A percentile compares a stretch with the other conserved stretches of the same genome.
These are phyloP conservation scores for Darksidea phi DNA, from an alignment of 495 filamentous ascomycete genomes.

Conservation along the genomic window DNA sequence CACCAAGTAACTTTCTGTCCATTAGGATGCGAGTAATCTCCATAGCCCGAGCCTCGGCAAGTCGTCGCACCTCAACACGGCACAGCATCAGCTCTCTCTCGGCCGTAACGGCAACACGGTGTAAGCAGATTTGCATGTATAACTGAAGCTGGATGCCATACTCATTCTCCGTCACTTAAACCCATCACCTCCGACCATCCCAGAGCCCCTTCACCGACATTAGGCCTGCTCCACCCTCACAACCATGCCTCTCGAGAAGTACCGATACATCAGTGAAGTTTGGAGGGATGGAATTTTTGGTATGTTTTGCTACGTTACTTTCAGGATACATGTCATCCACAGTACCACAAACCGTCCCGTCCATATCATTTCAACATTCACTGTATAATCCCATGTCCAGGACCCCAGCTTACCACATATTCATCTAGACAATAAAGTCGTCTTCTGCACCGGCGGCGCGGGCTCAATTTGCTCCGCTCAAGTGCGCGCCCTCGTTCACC, in stretches of 20 bases:
- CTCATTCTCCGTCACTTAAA: neutral
- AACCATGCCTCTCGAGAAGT: slow-evolving; percentile 65
- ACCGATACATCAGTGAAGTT: slow-evolving; percentile 72
- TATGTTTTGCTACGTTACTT: slow-evolving; percentile 43
- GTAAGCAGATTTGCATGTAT: no score
- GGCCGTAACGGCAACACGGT: no score
- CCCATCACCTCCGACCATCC: neutral
- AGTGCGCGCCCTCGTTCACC: slow-evolving; percentile 82
- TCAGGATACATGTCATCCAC: neutral
- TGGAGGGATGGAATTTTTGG: slow-evolving; percentile 87
- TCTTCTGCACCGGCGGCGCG: slow-evolving; percentile 93
- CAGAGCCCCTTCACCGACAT: neutral
- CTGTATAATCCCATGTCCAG: neutral
- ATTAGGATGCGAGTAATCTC: no score
- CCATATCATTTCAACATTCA: neutral
- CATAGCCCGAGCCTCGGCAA: no score
- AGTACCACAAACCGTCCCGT: neutral
- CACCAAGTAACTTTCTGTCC: no score
- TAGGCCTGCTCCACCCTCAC: neutral
- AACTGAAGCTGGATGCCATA: neutral
- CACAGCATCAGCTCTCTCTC: no score
- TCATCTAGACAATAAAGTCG: slow-evolving; percentile 68
- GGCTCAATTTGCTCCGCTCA: slow-evolving; percentile 93
- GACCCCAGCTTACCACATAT: slow-evolving; percentile 3
- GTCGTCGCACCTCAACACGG: no score